Evolutionary conservation across 2,329 filamentous ascomycete genomes (phyloP).

Genomic region (Fragosphaeria purpurea): DNA sequence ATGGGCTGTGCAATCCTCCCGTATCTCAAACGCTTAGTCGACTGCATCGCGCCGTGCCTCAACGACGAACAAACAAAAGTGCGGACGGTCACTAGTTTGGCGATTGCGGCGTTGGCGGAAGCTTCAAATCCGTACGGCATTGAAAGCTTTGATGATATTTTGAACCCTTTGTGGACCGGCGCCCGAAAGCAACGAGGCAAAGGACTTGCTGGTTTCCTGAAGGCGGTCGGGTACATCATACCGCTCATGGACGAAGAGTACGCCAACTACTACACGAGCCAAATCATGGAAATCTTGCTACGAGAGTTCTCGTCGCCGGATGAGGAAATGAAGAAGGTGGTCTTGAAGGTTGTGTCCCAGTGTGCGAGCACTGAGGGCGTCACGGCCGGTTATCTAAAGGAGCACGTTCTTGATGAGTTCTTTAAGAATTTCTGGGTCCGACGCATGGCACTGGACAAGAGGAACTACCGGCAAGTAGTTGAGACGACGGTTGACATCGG

Average conservation of each 20-base stretch:
- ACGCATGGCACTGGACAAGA: conserved; percentile 92
- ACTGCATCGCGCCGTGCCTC: conserved; percentile 90
- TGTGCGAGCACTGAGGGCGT: conserved; percentile 92
- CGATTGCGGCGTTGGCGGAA: conserved; percentile 89
- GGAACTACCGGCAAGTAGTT: conserved; percentile 95
- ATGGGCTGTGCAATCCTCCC: conserved; percentile 97
- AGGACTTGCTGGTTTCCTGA: conserved; percentile 87
- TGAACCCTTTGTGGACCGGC: conserved; percentile 95
- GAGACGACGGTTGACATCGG: conserved; percentile 96
- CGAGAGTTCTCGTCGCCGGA: conserved; percentile 94
- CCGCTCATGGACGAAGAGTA: conserved; percentile 99
- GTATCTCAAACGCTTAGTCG: conserved; percentile 89
- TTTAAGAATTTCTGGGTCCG: conserved; percentile 99
- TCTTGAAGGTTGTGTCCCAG: conserved; percentile 93
- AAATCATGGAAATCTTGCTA: conserved; percentile 97
- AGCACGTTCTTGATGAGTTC: conserved; percentile 89
- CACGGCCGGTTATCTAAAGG: conserved; percentile 87
- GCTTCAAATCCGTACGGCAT: conserved; percentile 98
- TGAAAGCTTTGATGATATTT: conserved; percentile 94
- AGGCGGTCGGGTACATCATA: conserved; percentile 96
- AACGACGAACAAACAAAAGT: conserved; percentile 98
- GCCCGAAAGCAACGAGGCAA: conserved; percentile 94
- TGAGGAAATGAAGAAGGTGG: conserved; percentile 99
- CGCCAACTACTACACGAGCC: conserved; percentile 95
- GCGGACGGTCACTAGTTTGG: conserved; percentile 86